Conservation (phyloP, 2,329 filamentous ascomycete genomes). For the Orbilia javanica region DNA sequence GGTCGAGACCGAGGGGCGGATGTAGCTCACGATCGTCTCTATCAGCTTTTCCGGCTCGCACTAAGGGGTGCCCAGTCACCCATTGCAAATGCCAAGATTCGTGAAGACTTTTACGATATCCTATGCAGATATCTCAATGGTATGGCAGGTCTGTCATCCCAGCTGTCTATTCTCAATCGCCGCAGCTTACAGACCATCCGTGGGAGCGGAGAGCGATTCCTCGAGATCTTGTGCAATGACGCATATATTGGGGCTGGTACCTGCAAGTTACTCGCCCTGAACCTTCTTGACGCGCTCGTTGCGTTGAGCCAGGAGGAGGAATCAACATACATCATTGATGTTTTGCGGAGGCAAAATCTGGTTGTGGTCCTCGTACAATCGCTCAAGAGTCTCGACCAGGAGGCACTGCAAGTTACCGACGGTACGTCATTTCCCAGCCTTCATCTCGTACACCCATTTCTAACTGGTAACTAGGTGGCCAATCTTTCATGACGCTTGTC, state of each 20-base stretch:
- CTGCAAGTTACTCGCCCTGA: slow-evolving; percentile 85
- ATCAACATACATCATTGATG: slow-evolving; percentile 80
- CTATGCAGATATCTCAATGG: slow-evolving; percentile 86
- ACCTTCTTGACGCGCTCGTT: slow-evolving; percentile 84
- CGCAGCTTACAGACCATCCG: slow-evolving; percentile 78
- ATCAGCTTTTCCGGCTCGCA: slow-evolving; percentile 89
- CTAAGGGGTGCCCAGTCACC: slow-evolving; percentile 82
- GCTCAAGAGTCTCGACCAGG: slow-evolving; percentile 79
- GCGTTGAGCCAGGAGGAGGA: slow-evolving; percentile 78
- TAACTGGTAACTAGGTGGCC: slow-evolving; percentile 67
- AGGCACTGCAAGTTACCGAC: slow-evolving; percentile 73
- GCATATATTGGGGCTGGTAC: slow-evolving; percentile 84
- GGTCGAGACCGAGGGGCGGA: slow-evolving; percentile 71
- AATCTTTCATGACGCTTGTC: slow-evolving; percentile 72
- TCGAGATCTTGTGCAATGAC: slow-evolving; percentile 92
- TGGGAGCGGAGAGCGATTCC: slow-evolving; percentile 81
- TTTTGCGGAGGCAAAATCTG: slow-evolving; percentile 88
- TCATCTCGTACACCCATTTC: background rate
- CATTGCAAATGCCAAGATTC: slow-evolving; percentile 77
- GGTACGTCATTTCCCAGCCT: slow-evolving; percentile 67
- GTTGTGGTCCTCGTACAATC: slow-evolving; percentile 90
- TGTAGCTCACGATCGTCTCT: slow-evolving; percentile 87
- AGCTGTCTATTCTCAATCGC: slow-evolving; percentile 66
- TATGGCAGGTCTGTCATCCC: slow-evolving; percentile 71
- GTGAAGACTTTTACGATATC: slow-evolving; percentile 90